phyloP scores from a whole-genome alignment of 2,329 filamentous ascomycete genomes.

The Apiospora aurea region DNA sequence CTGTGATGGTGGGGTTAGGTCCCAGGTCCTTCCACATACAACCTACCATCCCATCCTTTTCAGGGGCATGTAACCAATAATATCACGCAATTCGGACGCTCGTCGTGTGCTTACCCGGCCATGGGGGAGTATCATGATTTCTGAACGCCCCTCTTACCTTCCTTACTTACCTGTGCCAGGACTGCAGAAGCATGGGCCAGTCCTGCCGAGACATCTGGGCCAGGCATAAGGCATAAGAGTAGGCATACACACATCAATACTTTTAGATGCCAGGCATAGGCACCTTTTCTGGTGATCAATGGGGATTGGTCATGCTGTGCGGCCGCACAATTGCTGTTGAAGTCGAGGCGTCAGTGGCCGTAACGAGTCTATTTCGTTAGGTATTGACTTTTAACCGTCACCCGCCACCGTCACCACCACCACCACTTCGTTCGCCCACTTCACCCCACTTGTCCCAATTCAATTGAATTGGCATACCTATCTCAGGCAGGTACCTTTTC shows the following conservation, averaged over 20 bases:
- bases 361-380: slow-evolving; percentile 8
- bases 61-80: slow-evolving; percentile 1
- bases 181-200: background rate
- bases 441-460: slow-evolving; percentile 1
- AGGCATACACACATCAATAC: too few species aligned
- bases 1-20: background rate
- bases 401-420: background rate
- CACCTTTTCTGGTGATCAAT: background rate
- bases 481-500: background rate
- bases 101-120: background rate
- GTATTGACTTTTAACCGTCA: slow-evolving; percentile 10
- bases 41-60: background rate
- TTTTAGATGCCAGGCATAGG: too few species aligned
- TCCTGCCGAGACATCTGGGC: background rate
- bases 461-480: background rate
- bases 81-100: background rate
- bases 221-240: background rate
- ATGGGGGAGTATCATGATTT: background rate
- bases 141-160: background rate
- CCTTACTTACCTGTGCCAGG: background rate
- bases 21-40: background rate
- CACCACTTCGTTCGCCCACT: background rate
- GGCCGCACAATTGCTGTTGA: background rate
- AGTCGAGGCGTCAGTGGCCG: background rate
- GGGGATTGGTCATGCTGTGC: slow-evolving; percentile 1